Evolutionary conservation across 2,329 filamentous ascomycete species (phyloP), one percentile per base, ranked within the genome.

Genomic region (Scedosporium minutisporum): DNA sequence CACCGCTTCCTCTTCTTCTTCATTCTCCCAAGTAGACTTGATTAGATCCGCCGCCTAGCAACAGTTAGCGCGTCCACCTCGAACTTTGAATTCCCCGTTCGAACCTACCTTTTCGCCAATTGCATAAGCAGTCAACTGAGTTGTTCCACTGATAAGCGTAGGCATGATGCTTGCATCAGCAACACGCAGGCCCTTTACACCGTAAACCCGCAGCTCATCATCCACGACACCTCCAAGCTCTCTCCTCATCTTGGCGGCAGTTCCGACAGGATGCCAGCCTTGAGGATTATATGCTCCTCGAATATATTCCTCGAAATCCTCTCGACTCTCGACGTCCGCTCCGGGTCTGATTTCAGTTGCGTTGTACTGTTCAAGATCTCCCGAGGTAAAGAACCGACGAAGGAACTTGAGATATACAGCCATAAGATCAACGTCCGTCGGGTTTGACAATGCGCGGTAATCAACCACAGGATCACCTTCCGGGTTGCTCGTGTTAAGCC

Each of bases 151-250:
- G 10, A 71, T 67, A 9, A 69, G 68, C 57, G 70, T 58, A 33
- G 69, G 69, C 65, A 70, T 68, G 29, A 71, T 63, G n/a, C 68
- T 58, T 0, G 68, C 68, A 64, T 77, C 74, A 0, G 80, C 77
- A 12, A 81, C 76, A 0, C 69, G 63, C 3, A 71, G 60, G 2
- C 66, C 60, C 38, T 61, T 60, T 42, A 69, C 67, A 1, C 68
- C 69, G 33, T 70, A 68, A 1, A 71, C 69, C 4, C 65, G 62
- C 61, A 71, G 61, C 33, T 67, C 58, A 33, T 68, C 66, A 48
- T 71, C 68, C 1, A 71, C 70, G 21, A 71, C 68, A 23, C 78
- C 79, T 3, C 78, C 79, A 1, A 76, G 69, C 3, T 72, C 71
- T 5, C 71, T 70, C 7, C 73, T 75, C 61, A 79, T 69, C 73